Percentiles rank a stretch among this genome's conserved stretches.
phyloP scores from a whole-genome alignment of 1,139 yeast species.

The Hansenula anomala region DNA sequence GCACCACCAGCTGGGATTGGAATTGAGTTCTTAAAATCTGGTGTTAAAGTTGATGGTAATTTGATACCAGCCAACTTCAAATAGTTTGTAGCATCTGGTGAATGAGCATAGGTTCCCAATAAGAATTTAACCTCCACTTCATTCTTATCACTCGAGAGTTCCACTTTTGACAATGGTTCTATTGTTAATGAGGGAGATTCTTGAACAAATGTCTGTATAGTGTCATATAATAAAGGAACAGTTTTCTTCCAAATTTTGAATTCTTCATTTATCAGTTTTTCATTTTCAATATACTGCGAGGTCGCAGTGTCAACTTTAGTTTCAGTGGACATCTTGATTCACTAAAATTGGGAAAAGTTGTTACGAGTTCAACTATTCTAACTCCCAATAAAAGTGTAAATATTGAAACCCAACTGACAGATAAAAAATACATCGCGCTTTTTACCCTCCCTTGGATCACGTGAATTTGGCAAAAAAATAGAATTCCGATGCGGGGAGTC shows the following conservation, averaged over 20 bases:
- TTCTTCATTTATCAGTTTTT: conserved; percentile 51
- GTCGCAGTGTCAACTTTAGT: conserved; percentile 6
- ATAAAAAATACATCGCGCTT: too few relatives aligned
- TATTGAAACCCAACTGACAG: too few relatives aligned
- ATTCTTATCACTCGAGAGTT: conserved; percentile 32
- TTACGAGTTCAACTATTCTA: too few relatives aligned
- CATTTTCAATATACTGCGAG: conserved; percentile 21
- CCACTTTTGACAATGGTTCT: conserved; percentile 42
- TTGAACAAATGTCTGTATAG: conserved; percentile 59
- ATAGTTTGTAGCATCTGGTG: conserved; percentile 33
- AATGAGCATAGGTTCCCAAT: conserved; percentile 44
- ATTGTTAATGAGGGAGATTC: conserved; percentile 31
- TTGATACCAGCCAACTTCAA: conserved; percentile 42
- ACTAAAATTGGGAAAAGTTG: too few relatives aligned
- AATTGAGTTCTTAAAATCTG: conserved; percentile 29
- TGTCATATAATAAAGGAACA: conserved; percentile 82
- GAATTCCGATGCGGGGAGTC: conserved; percentile 74
- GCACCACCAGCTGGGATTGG: conserved; percentile 23
- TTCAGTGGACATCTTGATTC: neutral
- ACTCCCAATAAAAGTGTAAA: too few relatives aligned
- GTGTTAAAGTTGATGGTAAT: conserved; percentile 47
- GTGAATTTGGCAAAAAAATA: too few relatives aligned
- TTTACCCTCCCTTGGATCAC: too few relatives aligned
- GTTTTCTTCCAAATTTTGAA: conserved; percentile 95
- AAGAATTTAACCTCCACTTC: conserved; percentile 37